These are phyloP conservation scores for Scalesia atractyloides DNA, from an alignment of 129 eudicot species.

Conservation along the genomic window DNA sequence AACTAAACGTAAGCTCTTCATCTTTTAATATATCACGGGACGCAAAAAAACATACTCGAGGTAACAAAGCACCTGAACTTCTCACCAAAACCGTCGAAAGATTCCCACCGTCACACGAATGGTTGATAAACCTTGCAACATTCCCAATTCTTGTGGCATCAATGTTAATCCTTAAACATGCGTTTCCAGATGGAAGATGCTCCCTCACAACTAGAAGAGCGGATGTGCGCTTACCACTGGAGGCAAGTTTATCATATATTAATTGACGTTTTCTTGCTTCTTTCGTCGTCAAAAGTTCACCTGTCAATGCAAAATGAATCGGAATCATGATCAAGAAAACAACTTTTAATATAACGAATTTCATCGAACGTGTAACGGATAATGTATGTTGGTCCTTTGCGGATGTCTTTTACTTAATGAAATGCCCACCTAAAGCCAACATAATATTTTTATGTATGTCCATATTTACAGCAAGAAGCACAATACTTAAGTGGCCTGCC, in stretches of 20 bases:
- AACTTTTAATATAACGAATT: not conserved
- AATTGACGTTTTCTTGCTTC: conserved; percentile 79
- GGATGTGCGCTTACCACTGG: conserved; percentile 44
- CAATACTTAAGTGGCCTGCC: conserved; percentile 47
- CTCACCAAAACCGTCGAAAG: conserved; percentile 60
- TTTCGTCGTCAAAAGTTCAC: conserved; percentile 79
- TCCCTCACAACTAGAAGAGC: conserved; percentile 91
- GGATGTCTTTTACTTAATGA: conserved; percentile 32
- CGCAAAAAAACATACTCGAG: conserved; percentile 86
- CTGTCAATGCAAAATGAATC: conserved; percentile 28
- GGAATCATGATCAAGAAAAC: not conserved
- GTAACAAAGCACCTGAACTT: conserved; percentile 75
- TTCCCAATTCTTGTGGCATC: conserved; percentile 84
- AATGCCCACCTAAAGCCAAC: conserved; percentile 47
- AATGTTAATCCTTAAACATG: conserved; percentile 83
- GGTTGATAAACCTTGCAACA: conserved; percentile 81
- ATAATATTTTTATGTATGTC: conserved; percentile 30
- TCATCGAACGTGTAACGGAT: not conserved
- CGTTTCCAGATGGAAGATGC: conserved; percentile 87
- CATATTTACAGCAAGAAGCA: conserved; percentile 45
- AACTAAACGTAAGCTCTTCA: conserved; percentile 88
- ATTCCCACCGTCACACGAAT: conserved; percentile 96
- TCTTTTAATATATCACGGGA: conserved; percentile 57
- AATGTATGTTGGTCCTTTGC: conserved; percentile 42
- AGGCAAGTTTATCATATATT: conserved; percentile 56